Evolutionary conservation across 192 early-diverging fungal species (phyloP).

Genomic region (Geranomyces variabilis): DNA sequence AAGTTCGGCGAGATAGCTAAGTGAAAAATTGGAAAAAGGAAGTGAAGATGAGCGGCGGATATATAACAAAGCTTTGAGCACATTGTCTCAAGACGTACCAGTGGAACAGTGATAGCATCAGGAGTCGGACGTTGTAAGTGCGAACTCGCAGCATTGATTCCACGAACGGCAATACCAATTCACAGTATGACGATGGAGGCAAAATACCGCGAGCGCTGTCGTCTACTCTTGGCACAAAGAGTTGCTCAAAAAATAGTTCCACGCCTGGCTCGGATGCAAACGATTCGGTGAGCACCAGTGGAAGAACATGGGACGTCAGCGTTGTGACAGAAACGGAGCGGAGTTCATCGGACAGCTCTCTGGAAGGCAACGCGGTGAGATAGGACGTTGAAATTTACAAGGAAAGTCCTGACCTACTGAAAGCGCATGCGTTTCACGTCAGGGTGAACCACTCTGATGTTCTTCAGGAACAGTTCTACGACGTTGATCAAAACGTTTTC

Average conservation of each 20-base stretch:
- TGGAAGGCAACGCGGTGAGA: conserved; percentile 22
- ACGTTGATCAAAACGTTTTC: conserved; percentile 42
- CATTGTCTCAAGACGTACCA: too few species aligned
- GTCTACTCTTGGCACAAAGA: conserved; percentile 28
- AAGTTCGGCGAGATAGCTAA: conserved; percentile 19
- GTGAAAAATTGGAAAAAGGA: neutral
- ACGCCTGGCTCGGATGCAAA: conserved; percentile 41
- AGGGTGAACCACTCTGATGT: conserved; percentile 27
- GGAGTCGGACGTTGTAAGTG: conserved; percentile 16
- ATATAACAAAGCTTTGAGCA: neutral
- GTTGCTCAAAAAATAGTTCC: conserved; percentile 33
- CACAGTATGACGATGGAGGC: conserved; percentile 20
- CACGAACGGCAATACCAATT: conserved; percentile 43
- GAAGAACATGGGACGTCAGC: conserved; percentile 41
- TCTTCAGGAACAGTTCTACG: conserved; percentile 38
- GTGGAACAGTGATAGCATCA: conserved; percentile 28
- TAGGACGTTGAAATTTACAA: too few species aligned
- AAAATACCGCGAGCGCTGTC: conserved; percentile 18
- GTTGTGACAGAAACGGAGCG: conserved; percentile 31
- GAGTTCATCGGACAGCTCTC: conserved; percentile 28
- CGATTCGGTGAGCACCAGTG: conserved; percentile 32
- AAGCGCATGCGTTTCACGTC: conserved; percentile 37
- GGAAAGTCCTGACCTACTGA: conserved; percentile 20
- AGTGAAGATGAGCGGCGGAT: neutral
- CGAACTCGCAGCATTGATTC: conserved; percentile 23